Conservation (phyloP, 129 eudicot species). For the Ambrosia artemisiifolia region DNA sequence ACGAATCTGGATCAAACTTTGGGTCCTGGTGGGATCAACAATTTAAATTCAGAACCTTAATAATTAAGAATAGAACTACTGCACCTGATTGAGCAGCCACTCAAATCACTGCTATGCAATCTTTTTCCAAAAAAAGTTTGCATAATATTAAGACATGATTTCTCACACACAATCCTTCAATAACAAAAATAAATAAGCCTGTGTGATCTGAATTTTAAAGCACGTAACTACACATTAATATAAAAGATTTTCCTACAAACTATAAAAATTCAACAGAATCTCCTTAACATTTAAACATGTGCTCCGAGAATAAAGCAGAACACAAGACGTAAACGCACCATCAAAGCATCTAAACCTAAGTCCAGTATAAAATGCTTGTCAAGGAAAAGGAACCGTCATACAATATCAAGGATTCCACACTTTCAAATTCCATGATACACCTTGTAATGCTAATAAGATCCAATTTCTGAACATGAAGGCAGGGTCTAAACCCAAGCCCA, state of each 20-base stretch:
- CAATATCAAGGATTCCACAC: no score
- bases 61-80: neutral
- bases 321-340: neutral
- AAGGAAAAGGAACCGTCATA: neutral
- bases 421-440: neutral
- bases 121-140: neutral
- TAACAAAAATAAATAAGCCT: neutral
- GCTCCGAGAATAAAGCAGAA: neutral
- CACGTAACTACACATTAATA: neutral
- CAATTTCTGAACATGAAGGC: neutral
- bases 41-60: constrained; percentile 4
- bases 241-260: neutral
- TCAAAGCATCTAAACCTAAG: neutral
- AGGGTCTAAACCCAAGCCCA: neutral
- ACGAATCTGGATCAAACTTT: constrained; percentile 68
- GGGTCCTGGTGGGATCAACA: constrained; percentile 66
- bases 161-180: neutral
- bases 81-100: neutral
- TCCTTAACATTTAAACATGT: neutral
- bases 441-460: neutral
- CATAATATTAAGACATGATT: neutral
- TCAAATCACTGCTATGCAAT: neutral
- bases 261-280: neutral
- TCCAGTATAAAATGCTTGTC: neutral
- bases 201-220: neutral